These are phyloP conservation scores for Tephrocybe sp. DNA, from an alignment of 768 basidiomycete genomes.

Conservation along the genomic window DNA sequence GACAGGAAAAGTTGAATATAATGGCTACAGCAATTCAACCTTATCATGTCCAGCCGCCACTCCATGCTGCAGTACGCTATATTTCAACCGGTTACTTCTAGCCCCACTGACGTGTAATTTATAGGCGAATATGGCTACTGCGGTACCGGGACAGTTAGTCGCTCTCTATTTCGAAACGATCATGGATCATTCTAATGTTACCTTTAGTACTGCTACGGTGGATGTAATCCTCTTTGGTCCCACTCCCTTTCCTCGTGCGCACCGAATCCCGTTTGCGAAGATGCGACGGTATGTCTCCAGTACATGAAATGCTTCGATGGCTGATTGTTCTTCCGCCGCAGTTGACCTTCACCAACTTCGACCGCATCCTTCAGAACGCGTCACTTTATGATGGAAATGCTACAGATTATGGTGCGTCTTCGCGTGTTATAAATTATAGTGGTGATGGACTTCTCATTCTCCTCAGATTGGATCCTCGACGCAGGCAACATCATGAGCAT, in stretches of 20 bases:
- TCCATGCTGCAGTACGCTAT: constrained; percentile 54
- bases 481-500: constrained; percentile 66
- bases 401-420: constrained; percentile 54
- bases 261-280: constrained; percentile 73
- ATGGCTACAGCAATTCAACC: constrained; percentile 38
- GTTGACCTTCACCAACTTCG: constrained; percentile 65
- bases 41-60: constrained; percentile 41
- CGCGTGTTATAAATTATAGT: background rate
- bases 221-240: constrained; percentile 82
- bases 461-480: constrained; percentile 69
- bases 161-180: background rate
- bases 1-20: too few relatives aligned
- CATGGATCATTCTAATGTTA: constrained; percentile 5
- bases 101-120: background rate
- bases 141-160: constrained; percentile 42
- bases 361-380: constrained; percentile 64
- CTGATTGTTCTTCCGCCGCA: constrained; percentile 20
- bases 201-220: constrained; percentile 74
- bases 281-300: constrained; percentile 41
- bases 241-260: constrained; percentile 61
- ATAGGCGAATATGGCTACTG: constrained; percentile 58
- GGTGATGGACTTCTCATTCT: background rate
- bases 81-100: background rate
- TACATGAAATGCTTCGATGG: background rate
- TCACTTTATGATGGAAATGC: constrained; percentile 76